These are phyloP conservation scores for Xylona heveae DNA, from an alignment of 495 filamentous ascomycete genomes.

Conservation along the genomic window DNA sequence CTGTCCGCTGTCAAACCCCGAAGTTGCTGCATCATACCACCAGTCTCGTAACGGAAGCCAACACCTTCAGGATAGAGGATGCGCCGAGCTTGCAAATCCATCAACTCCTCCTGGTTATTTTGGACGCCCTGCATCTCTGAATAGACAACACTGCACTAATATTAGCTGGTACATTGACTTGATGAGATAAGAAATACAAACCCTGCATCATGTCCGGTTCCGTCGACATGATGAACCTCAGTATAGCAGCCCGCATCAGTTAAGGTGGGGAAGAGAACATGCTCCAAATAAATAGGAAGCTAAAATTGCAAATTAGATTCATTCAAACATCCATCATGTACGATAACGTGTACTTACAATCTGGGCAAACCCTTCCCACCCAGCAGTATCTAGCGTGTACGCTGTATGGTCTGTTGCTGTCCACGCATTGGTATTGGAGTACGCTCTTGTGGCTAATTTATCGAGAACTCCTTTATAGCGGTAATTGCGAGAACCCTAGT, in stretches of 20 bases:
- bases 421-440: constrained; percentile 91
- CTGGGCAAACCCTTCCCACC: constrained; percentile 89
- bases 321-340: too few species aligned
- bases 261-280: constrained; percentile 74
- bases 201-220: constrained; percentile 75
- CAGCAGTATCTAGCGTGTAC: constrained; percentile 83
- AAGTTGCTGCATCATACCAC: constrained; percentile 85
- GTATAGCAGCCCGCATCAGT: constrained; percentile 88
- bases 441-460: constrained; percentile 78
- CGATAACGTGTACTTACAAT: constrained; percentile 21
- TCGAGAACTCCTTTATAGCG: constrained; percentile 87
- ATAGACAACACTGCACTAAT: constrained; percentile 52
- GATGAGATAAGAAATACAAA: constrained; percentile 4
- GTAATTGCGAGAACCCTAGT: constrained; percentile 69
- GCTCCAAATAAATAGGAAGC: constrained; percentile 86
- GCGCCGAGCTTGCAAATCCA: constrained; percentile 56
- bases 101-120: constrained; percentile 61
- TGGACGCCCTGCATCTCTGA: constrained; percentile 97
- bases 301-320: too few species aligned
- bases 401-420: constrained; percentile 91
- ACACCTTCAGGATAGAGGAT: constrained; percentile 73
- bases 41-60: constrained; percentile 92
- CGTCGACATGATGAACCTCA: constrained; percentile 91
- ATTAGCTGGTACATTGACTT: background rate
- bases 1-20: constrained; percentile 68